Conservation (phyloP, 176 grass and related monocot genomes). For the Dactylis glomerata region DNA sequence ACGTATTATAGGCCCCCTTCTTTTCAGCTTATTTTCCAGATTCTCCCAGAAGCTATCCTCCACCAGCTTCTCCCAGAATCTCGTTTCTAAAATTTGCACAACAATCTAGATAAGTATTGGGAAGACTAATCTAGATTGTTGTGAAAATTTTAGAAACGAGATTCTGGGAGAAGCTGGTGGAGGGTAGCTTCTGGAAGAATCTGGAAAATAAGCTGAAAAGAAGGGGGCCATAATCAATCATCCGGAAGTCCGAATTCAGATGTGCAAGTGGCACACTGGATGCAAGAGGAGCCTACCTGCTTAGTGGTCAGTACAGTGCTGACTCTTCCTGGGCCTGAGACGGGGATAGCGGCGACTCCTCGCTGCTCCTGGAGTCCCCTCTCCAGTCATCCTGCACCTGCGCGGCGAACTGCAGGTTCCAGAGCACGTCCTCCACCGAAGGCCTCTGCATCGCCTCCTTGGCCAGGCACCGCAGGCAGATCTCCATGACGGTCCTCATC, state of each 20-base stretch:
- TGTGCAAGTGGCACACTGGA: neutral
- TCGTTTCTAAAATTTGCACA: too few relatives aligned
- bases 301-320: neutral
- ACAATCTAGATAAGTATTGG: too few relatives aligned
- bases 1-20: too few relatives aligned
- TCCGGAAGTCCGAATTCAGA: neutral
- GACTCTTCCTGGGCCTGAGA: slow-evolving; percentile 33
- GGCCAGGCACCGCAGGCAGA: slow-evolving; percentile 75
- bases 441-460: slow-evolving; percentile 69
- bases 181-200: too few relatives aligned
- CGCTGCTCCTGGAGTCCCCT: slow-evolving; percentile 51
- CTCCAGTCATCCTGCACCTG: slow-evolving; percentile 87
- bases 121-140: too few relatives aligned
- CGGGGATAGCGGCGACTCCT: slow-evolving; percentile 53
- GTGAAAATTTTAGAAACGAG: too few relatives aligned
- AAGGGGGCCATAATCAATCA: too few relatives aligned
- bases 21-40: too few relatives aligned
- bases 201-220: too few relatives aligned
- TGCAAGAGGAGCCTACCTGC: neutral
- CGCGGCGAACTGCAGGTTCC: slow-evolving; percentile 89
- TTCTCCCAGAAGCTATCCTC: too few relatives aligned
- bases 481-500: slow-evolving; percentile 70
- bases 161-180: too few relatives aligned
- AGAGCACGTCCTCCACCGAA: slow-evolving; percentile 86
- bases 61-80: too few relatives aligned